A percentile compares a stretch with the other conserved stretches of the same genome.
phyloP scores from a whole-genome alignment of 73 alveolate genomes.

The Chromera velia region DNA sequence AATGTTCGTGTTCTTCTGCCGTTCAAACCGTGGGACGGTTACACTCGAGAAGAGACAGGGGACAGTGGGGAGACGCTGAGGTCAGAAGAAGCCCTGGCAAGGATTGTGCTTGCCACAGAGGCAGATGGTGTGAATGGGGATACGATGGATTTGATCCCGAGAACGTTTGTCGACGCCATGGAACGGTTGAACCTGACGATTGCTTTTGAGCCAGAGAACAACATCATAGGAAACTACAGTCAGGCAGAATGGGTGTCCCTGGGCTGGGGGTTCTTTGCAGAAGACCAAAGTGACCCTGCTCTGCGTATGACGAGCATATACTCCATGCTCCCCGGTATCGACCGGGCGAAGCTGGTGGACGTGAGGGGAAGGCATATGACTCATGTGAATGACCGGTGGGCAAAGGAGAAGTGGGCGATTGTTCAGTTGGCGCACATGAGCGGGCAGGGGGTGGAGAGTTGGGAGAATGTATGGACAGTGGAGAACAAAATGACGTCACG shows the following conservation, averaged over 20 bases:
- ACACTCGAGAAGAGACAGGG: not conserved
- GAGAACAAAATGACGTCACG: constrained; percentile 16
- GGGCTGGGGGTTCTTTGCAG: no score
- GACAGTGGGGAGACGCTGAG: no score
- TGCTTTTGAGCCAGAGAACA: no score
- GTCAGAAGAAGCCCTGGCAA: no score
- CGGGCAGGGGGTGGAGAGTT: not conserved
- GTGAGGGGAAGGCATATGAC: constrained; percentile 17
- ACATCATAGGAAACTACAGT: no score
- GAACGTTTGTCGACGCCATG: not conserved
- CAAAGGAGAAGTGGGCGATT: constrained; percentile 8
- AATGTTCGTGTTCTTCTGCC: not conserved
- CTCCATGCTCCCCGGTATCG: not conserved
- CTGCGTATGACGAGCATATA: not conserved
- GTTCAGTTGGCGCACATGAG: constrained; percentile 28
- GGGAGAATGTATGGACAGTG: constrained; percentile 32
- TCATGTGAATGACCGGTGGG: constrained; percentile 35
- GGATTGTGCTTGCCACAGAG: no score
- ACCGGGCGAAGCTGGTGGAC: not conserved
- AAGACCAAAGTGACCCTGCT: no score
- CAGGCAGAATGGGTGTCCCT: no score
- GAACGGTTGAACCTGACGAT: no score
- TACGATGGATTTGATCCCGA: constrained; percentile 20
- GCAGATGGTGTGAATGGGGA: constrained; percentile 42
- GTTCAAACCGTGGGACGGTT: not conserved